phyloP scores from a whole-genome alignment of 768 basidiomycete genomes.

The Rhodotorula kratochvilovae region DNA sequence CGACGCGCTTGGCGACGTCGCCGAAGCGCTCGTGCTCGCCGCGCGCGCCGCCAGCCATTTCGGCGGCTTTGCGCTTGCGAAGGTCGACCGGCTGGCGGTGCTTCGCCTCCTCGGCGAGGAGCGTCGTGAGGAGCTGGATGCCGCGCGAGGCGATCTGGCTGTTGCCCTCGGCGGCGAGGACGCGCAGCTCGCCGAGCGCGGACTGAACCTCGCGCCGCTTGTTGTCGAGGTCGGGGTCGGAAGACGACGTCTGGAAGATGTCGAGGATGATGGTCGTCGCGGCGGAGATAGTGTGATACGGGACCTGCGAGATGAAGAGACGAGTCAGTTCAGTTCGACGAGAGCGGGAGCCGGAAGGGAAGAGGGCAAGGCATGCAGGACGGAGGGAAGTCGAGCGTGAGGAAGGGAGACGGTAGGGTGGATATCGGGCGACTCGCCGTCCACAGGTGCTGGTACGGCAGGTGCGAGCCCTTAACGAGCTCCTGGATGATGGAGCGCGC shows the following conservation, averaged over 20 bases:
- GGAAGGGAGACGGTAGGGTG: no score
- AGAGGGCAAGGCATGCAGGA: neutral
- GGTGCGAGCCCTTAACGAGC: slow-evolving; percentile 13
- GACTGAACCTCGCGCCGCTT: slow-evolving; percentile 31
- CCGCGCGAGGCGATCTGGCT: slow-evolving; percentile 33
- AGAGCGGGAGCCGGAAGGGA: no score
- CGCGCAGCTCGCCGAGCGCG: slow-evolving; percentile 19
- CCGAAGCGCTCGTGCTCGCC: slow-evolving; percentile 1
- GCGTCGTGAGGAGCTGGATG: slow-evolving; percentile 27
- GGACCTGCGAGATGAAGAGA: neutral
- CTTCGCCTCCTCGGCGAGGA: slow-evolving; percentile 36
- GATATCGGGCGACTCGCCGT: slow-evolving; percentile 5
- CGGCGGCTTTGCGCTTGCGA: neutral
- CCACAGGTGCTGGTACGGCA: slow-evolving; percentile 20
- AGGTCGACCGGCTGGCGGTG: slow-evolving; percentile 7
- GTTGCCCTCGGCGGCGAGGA: neutral
- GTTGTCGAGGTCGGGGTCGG: slow-evolving; percentile 23
- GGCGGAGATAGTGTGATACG: slow-evolving; percentile 33
- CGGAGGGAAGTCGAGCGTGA: no score
- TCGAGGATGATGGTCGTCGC: slow-evolving; percentile 37
- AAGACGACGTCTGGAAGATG: slow-evolving; percentile 22
- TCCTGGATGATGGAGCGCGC: slow-evolving; percentile 29
- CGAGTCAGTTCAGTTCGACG: neutral
- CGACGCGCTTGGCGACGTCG: slow-evolving; percentile 23
- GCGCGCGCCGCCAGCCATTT: no score